Base-by-base conservation (phyloP, 1,284 basidiomycete genomes). In the Hemileia vastatrix region DNA sequence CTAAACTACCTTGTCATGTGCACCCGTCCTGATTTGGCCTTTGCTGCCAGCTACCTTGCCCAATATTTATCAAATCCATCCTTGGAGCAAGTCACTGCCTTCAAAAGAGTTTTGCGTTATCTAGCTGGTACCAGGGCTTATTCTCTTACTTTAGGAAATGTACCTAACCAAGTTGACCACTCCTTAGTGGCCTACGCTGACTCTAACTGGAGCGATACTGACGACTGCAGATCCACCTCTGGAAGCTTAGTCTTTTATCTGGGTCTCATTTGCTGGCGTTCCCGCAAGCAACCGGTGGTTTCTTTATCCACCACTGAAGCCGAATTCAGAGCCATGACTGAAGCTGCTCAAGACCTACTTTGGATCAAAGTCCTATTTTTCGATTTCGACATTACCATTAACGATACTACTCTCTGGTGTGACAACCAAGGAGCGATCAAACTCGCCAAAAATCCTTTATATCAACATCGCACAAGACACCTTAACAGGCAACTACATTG, bases 11-110 rank as follows among this genome's bases (percentile, higher is more conserved):
- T 58, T 5, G 56, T 58, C 13, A 45, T 36, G 40, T 58, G 56
- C 48, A 58, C 56, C 4, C 45, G 47, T n/a, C 56, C 56, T 18
- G 56, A 58, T 24, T 32, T 58, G 6, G 56, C 45, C 2, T 58
- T 58, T 24, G 27, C 27, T 27, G 27, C 8, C n/a, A 33, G 27
- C 11, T 36, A 57, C 15, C 6, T 57, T 3, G 44, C 54, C 6
- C 15, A 44, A n/a, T n/a, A n/a, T n/a, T n/a, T n/a, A n/a, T n/a
- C n/a, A n/a, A n/a, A n/a, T n/a, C n/a, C n/a, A n/a, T n/a, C n/a
- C n/a, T n/a, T n/a, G n/a, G n/a, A n/a, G n/a, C n/a, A n/a, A n/a
- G n/a, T n/a, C n/a, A n/a, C n/a, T n/a, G n/a, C n/a, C n/a, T n/a
- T n/a, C n/a, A n/a, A n/a, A n/a, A n/a, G n/a, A n/a, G n/a, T n/a